Evolutionary conservation across 108 stramenopile species (phyloP).

Genomic region (Seminavis robusta): DNA sequence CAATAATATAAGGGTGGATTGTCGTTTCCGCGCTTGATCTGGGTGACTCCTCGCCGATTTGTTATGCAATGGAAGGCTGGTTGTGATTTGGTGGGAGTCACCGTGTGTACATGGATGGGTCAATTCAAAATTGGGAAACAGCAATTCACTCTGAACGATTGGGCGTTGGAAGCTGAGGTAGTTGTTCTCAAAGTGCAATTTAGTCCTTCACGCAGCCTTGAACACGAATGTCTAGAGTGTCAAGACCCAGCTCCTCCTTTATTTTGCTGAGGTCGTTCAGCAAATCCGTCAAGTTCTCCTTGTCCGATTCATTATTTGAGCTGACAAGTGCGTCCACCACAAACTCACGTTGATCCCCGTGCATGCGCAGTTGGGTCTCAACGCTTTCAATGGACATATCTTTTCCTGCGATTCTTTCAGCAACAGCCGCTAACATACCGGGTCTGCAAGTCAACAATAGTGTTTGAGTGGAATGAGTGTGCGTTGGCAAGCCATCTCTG

Average conservation of each 20-base stretch:
- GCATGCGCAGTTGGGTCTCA: slow-evolving; percentile 57
- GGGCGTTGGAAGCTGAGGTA: no score
- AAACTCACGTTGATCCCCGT: slow-evolving; percentile 48
- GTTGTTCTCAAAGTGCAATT: no score
- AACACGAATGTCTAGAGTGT: slow-evolving; percentile 73
- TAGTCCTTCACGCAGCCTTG: no score
- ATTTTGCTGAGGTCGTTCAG: slow-evolving; percentile 44
- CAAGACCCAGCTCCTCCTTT: slow-evolving; percentile 52
- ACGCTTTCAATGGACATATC: slow-evolving; percentile 78
- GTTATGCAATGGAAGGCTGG: no score
- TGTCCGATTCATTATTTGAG: slow-evolving; percentile 39
- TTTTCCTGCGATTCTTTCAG: slow-evolving; percentile 51
- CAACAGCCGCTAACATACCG: slow-evolving; percentile 75
- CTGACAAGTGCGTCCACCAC: slow-evolving; percentile 60
- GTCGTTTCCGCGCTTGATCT: no score
- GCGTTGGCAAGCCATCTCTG: background rate
- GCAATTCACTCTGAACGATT: no score
- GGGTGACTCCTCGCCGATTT: no score
- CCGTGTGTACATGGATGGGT: no score
- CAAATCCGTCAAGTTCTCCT: slow-evolving; percentile 47
- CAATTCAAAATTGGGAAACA: no score
- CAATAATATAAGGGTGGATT: no score
- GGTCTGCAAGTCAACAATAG: slow-evolving; percentile 34
- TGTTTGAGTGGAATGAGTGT: background rate
- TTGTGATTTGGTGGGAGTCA: no score